Evolutionary conservation across 441 rosid species (phyloP).

Genomic region (Aleurites moluccanus): DNA sequence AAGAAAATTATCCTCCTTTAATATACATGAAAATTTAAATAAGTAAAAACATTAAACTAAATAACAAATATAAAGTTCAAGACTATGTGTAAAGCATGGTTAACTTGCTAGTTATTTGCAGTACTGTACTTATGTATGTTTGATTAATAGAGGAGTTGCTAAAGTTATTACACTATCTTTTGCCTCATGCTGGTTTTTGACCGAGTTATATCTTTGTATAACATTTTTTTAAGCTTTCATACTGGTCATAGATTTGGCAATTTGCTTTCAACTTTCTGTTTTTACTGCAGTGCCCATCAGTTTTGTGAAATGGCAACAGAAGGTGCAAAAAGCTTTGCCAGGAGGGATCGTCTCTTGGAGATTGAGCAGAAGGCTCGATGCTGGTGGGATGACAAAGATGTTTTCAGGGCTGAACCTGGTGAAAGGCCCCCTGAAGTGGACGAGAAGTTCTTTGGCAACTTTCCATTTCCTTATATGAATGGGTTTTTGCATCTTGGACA

Average conservation of each 20-base stretch:
- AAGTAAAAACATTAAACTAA: too few relatives aligned
- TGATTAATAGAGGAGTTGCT: constrained; percentile 1
- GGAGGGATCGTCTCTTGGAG: constrained; percentile 74
- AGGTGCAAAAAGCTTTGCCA: constrained; percentile 58
- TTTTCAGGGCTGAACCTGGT: constrained; percentile 63
- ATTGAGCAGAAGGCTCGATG: constrained; percentile 50
- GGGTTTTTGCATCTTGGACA: constrained; percentile 88
- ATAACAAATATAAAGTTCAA: too few relatives aligned
- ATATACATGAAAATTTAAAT: too few relatives aligned
- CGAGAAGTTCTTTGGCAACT: constrained; percentile 84
- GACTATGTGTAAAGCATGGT: too few relatives aligned
- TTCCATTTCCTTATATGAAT: constrained; percentile 93
- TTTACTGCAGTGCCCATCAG: constrained; percentile 38
- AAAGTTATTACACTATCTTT: neutral
- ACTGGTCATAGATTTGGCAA: too few relatives aligned
- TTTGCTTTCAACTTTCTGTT: too few relatives aligned
- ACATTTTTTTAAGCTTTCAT: too few relatives aligned
- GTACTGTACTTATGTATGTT: neutral
- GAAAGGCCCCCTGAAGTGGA: constrained; percentile 52
- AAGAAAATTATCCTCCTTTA: too few relatives aligned
- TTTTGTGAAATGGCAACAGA: constrained; percentile 65
- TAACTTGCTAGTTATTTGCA: neutral
- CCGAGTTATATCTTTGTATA: too few relatives aligned
- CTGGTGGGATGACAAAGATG: constrained; percentile 79
- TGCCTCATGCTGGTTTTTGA: neutral